A percentile compares a stretch with the other conserved stretches of the same genome.
phyloP scores from a whole-genome alignment of 106 monocot species.

The Alisma plantagoaquatica region DNA sequence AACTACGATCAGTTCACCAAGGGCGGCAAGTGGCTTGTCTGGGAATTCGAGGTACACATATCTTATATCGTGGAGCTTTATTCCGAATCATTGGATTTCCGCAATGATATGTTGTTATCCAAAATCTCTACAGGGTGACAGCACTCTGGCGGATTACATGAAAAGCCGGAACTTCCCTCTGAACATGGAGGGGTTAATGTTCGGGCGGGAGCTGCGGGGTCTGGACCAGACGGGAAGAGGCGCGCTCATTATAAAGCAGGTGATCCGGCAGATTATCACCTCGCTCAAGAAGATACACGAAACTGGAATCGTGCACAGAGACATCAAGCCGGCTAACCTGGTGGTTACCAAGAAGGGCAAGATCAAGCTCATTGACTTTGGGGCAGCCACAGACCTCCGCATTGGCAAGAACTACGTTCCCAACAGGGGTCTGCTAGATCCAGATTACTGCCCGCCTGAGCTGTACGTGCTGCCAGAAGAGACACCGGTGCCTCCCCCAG shows the following conservation, averaged over 20 bases:
- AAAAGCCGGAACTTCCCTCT: slow-evolving; percentile 55
- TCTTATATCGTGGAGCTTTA: too few relatives aligned
- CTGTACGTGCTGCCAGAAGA: slow-evolving; percentile 85
- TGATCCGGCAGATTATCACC: slow-evolving; percentile 87
- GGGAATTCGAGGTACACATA: slow-evolving; percentile 99
- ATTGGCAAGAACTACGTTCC: slow-evolving; percentile 92
- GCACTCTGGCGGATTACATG: slow-evolving; percentile 62
- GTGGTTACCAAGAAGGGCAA: slow-evolving; percentile 77
- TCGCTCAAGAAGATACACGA: slow-evolving; percentile 72
- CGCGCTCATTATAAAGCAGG: slow-evolving; percentile 79
- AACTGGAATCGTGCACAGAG: slow-evolving; percentile 89
- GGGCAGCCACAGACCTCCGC: slow-evolving; percentile 87
- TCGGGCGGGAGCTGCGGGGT: slow-evolving; percentile 65
- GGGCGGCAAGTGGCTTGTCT: slow-evolving; percentile 98
- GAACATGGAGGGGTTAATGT: slow-evolving; percentile 76
- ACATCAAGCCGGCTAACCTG: slow-evolving; percentile 87
- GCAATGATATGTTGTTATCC: too few relatives aligned
- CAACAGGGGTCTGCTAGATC: slow-evolving; percentile 68
- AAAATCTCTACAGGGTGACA: slow-evolving; percentile 88
- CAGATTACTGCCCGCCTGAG: slow-evolving; percentile 81
- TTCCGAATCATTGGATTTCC: too few relatives aligned
- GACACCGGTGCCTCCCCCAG: slow-evolving; percentile 79
- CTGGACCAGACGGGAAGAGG: slow-evolving; percentile 51
- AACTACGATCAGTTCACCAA: slow-evolving; percentile 65
- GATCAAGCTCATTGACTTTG: slow-evolving; percentile 96